Conservation (phyloP, 371 early-diverging fungal species). For the Apophysomyces sp. region DNA sequence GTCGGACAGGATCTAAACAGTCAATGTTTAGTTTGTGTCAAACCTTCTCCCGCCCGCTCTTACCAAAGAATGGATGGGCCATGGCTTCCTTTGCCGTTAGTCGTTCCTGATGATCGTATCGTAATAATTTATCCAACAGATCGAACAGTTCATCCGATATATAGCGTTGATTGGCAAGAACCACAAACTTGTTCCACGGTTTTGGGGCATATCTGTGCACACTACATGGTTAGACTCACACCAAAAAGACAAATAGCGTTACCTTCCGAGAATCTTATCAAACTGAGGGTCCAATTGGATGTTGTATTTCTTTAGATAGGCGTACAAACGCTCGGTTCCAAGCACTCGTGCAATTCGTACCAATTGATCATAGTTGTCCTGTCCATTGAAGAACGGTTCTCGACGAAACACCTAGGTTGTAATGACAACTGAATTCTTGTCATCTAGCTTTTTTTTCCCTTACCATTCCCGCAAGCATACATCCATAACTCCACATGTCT, state of each 20-base stretch:
- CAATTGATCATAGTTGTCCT: slow-evolving; percentile 98
- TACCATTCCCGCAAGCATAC: slow-evolving; percentile 99
- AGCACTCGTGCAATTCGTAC: slow-evolving; percentile 96
- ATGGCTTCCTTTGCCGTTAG: slow-evolving; percentile 96
- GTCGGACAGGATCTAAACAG: background rate
- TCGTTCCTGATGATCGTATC: slow-evolving; percentile 98
- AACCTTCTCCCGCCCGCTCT: background rate
- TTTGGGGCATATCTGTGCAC: slow-evolving; percentile 84
- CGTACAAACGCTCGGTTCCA: slow-evolving; percentile 91
- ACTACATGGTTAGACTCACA: background rate
- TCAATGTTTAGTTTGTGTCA: background rate
- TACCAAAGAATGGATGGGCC: slow-evolving; percentile 93
- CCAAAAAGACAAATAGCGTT: background rate
- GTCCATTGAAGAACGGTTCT: slow-evolving; percentile 99
- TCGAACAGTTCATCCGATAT: slow-evolving; percentile 91
- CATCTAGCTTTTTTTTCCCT: background rate
- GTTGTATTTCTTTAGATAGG: slow-evolving; percentile 94
- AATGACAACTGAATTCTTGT: background rate
- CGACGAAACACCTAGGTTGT: slow-evolving; percentile 88
- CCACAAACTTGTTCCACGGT: slow-evolving; percentile 93
- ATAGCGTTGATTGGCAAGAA: slow-evolving; percentile 86
- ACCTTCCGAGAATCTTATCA: slow-evolving; percentile 76
- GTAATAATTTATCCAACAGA: slow-evolving; percentile 91
- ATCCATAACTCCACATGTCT: slow-evolving; percentile 99
- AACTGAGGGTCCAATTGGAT: slow-evolving; percentile 88